Evolutionary conservation across 108 stramenopile genomes (phyloP), one percentile per base, ranked within the genome.

Genomic region (Chaetoceros muelleri): DNA sequence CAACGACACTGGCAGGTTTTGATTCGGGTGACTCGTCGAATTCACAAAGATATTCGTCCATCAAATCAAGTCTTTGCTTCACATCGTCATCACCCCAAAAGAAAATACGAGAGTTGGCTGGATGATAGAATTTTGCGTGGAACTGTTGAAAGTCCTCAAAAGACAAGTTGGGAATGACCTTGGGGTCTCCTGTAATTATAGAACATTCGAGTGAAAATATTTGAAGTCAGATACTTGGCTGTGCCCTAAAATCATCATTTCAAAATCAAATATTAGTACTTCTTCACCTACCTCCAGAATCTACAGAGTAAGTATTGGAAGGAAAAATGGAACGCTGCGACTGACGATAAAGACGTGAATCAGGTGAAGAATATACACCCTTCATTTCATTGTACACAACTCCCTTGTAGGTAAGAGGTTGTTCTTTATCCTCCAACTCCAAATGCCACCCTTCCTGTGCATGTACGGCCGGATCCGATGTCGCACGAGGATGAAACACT

Each of bases 381-480:
- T 99, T 99, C 99, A 99, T 99, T 79, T 99, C 99, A 58, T 98
- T 98, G 85, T 86, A 99, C 8, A 99, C 99, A 24, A 99, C 96
- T 47, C 99, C 99, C 72, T 96, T 96, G 87, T 92, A 96, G 19
- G 81, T 88, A 24, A 95, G 66, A 2, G 94, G 93, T 19, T 89
- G 75, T 2, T 76, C 80, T 57, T 79, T 72, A 46, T 90, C 65
- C 48, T 96, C 95, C 30, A 95, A 63, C 64, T 99, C 99, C 67
- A 96, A 82, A 64, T 96, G 97, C 96, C 96, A 97, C 26, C 97
- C 99, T 63, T 99, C 97, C 63, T 98, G 97, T 24, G 88, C 84
- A 48, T 90, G 88, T 0, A 95, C 94, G 73, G 79, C 87, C 7
- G 95, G 91, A 71, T 98, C 96, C 18, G 45, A 57, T 17, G 75